A percentile compares a stretch with the other conserved stretches of the same genome.
Conservation (phyloP, 192 early-diverging fungal genomes). For the Umbelopsis sp. region DNA sequence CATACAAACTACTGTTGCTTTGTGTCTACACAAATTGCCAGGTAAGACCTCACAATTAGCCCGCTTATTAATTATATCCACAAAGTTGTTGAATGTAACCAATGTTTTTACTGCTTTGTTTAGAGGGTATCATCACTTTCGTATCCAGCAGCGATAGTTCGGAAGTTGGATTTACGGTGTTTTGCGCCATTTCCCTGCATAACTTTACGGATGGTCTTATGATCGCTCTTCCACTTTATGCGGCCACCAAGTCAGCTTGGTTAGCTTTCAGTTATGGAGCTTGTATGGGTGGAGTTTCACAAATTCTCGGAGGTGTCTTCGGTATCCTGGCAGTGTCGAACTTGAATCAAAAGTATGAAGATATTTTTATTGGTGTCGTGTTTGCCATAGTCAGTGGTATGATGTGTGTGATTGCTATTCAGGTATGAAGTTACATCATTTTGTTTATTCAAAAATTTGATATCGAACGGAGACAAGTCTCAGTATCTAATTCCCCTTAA, state of each 20-base stretch:
- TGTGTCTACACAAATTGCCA: constrained; percentile 59
- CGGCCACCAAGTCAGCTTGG: constrained; percentile 45
- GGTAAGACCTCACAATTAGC: constrained; percentile 30
- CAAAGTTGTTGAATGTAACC: not conserved
- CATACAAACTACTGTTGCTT: constrained; percentile 57
- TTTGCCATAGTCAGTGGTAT: constrained; percentile 57
- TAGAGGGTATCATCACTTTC: constrained; percentile 60
- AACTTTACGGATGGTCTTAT: constrained; percentile 60
- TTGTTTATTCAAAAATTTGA: constrained; percentile 22
- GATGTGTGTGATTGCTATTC: constrained; percentile 56
- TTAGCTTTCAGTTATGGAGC: constrained; percentile 48
- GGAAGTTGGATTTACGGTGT: constrained; percentile 50
- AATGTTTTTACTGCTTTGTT: constrained; percentile 17
- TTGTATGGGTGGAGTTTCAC: constrained; percentile 53
- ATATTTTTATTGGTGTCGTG: constrained; percentile 48
- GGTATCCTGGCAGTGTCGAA: constrained; percentile 45
- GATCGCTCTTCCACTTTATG: constrained; percentile 57
- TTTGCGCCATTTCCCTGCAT: constrained; percentile 54
- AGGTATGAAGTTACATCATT: constrained; percentile 33
- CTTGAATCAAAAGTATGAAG: constrained; percentile 41
- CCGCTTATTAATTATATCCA: not conserved
- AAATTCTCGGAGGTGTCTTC: constrained; percentile 53
- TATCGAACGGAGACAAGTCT: constrained; percentile 26
- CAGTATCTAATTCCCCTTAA: constrained; percentile 24
- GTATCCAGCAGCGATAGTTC: constrained; percentile 42